Evolutionary conservation across 352 stramenopile genomes (phyloP), one percentile per base, ranked within the genome.

Genomic region (Phytophthora melonis): DNA sequence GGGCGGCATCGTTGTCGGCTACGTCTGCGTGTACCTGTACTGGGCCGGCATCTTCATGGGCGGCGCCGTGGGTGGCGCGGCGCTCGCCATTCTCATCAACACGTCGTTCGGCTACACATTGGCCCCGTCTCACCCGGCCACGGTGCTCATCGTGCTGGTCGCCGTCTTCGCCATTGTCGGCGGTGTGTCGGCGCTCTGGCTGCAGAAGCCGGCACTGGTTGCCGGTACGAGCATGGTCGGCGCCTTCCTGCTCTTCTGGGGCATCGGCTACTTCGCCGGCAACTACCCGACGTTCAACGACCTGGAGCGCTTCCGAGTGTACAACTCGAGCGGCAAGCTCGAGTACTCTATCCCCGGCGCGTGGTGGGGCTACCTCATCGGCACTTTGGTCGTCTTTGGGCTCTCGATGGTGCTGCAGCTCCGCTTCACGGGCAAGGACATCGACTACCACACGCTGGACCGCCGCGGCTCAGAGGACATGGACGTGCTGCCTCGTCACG

Each of bases 291-390:
- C 79, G 3, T 84, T 82, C 56, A 75, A 84, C 64, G 78, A 86
- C 45, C 68, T 93, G 41, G 66, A 74, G 19, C 60, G 67, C 50
- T 83, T 86, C 66, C 67, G 73, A 11, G 64, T 52, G 18, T 69
- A 80, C 34, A 74, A 77, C 36, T 69, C 72, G 7, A 74, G 77
- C 8, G 78, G 80, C 8, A 67, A 87, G 30, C 68, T 70, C 18
- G 63, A 73, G 10, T 74, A 82, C 34, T 76, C 70, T 11, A 82
- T 93, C 72, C 83, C 84, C 3, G 68, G 73, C 14, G 79, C 75
- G 5, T 93, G 84, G 83, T 93, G 84, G 79, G 82, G 60, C 2
- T 94, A 94, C 62, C 76, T 93, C 23, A 75, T 80, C 3, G 82
- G 75, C 0, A 86, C 80, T 2, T 43, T 93, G 19, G 74, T 92